Evolutionary conservation across 495 filamentous ascomycete genomes (phyloP).

Genomic region (Baudoinia panamericana): DNA sequence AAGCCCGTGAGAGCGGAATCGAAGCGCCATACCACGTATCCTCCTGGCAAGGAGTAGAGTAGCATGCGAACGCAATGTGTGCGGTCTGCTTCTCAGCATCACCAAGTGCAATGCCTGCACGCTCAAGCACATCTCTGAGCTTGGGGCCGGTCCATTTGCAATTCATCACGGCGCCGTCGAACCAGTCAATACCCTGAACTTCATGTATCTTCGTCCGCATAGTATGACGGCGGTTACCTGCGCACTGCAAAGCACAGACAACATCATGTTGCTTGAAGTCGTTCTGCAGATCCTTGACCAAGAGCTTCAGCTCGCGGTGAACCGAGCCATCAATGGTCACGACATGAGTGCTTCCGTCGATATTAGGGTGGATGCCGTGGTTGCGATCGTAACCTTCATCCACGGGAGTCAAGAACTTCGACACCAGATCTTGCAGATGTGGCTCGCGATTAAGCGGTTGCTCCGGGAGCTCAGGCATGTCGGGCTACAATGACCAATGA

Average conservation of each 20-base stretch:
- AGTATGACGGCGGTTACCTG: conserved; percentile 50
- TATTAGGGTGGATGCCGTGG: conserved; percentile 34
- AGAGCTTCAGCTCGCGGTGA: conserved; percentile 24
- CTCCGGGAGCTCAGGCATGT: conserved; percentile 19
- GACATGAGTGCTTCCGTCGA: conserved; percentile 31
- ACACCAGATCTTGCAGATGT: conserved; percentile 13
- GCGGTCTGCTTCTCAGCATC: conserved; percentile 16
- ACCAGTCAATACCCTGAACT: conserved; percentile 51
- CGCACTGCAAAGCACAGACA: conserved; percentile 46
- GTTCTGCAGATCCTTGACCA: conserved; percentile 30
- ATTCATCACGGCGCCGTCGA: conserved; percentile 51
- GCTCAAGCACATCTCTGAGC: conserved; percentile 40
- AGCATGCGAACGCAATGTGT: conserved; percentile 44
- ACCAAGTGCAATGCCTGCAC: conserved; percentile 26
- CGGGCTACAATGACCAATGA: too few species aligned
- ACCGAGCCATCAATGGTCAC: conserved; percentile 35
- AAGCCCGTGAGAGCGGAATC: conserved; percentile 36
- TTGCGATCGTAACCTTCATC: conserved; percentile 38
- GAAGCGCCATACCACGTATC: conserved; percentile 45
- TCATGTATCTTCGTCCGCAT: conserved; percentile 48
- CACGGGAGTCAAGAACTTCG: conserved; percentile 31
- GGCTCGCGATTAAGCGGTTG: conserved; percentile 22
- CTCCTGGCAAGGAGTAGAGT: conserved; percentile 37
- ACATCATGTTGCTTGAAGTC: conserved; percentile 42
- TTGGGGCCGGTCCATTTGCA: conserved; percentile 45